Evolutionary conservation across 2,329 filamentous ascomycete genomes (phyloP), one percentile per base, ranked within the genome.

Genomic region (Cercospora nicotianae): DNA sequence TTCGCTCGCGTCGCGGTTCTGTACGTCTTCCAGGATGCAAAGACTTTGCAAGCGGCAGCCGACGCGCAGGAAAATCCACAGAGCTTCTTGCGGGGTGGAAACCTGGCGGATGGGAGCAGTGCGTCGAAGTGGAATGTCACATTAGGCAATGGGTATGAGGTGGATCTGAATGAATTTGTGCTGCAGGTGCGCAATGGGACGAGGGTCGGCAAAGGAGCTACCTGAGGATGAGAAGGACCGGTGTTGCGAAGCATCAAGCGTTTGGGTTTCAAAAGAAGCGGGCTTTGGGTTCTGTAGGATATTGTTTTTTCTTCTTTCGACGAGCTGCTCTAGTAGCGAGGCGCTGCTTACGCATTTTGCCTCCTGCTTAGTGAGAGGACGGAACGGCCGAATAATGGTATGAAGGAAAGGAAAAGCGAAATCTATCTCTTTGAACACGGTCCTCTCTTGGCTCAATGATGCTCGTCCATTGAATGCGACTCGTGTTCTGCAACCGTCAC

Each of bases 1-100:
- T 84, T 84, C 70, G 83, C 83, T 2, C 79, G 82, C 23, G 72
- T 81, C 16, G 79, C 80, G 13, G 80, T 85, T 13, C 77, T 85
- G 4, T 79, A 82, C 42, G 77, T 83, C 12, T 74, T 84, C 13
- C 81, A 84, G 69, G 76, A 79, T 30, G 79, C 78, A 6, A 75
- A 77, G 5, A 73, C 79, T 33, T 67, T 84, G 1, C 74, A 80
- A 57, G 73, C 72, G 3, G 82, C 82, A 0, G 79, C 80, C 5
- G 78, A 71, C 10, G 83, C 82, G 36, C 83, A 84, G 66, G 77
- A 80, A 51, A 77, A 76, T 6, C 73, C 84, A 30, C 80, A 82
- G 65, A 71, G 62, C 1, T 79, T 75, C 59, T 75, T 80, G 64
- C 63, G 66, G 5, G 68, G 59, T 13, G 76, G 70, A 5, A 59